Percentiles rank a stretch among this genome's conserved stretches.
Conservation (phyloP, 129 eudicot species). For the Chrysanthemum makinoi region DNA sequence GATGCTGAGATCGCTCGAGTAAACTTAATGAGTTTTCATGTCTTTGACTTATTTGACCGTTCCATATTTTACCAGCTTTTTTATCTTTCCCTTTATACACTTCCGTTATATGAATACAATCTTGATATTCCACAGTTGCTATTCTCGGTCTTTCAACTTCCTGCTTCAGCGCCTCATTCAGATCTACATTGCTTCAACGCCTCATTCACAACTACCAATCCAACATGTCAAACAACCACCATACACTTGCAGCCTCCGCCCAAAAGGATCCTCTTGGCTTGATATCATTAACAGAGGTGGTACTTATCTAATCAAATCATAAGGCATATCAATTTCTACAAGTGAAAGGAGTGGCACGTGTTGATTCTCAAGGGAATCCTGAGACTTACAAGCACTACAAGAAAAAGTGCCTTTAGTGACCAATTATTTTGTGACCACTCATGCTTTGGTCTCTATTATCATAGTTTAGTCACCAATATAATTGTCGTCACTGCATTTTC, state of each 20-base stretch:
- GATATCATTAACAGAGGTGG: conserved; percentile 37
- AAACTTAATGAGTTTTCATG: too few relatives aligned
- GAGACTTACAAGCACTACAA: too few relatives aligned
- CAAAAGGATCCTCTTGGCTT: conserved; percentile 60
- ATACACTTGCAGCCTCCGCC: conserved; percentile 32
- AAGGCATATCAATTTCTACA: conserved; percentile 57
- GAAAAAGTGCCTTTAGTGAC: too few relatives aligned
- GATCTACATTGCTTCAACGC: conserved; percentile 53
- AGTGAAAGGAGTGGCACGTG: conserved; percentile 65
- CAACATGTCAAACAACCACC: conserved; percentile 19
- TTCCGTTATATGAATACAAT: neutral
- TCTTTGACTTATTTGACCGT: too few relatives aligned
- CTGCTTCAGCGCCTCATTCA: conserved; percentile 83
- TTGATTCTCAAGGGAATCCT: conserved; percentile 23
- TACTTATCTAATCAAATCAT: conserved; percentile 54
- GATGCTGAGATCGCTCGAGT: too few relatives aligned
- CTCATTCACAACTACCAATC: neutral
- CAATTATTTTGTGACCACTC: too few relatives aligned
- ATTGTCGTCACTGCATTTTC: too few relatives aligned
- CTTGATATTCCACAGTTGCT: conserved; percentile 62
- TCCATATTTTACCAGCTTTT: too few relatives aligned
- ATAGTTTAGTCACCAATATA: too few relatives aligned
- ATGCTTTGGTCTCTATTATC: too few relatives aligned
- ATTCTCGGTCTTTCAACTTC: conserved; percentile 81
- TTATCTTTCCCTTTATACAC: too few relatives aligned